Conservation (phyloP, 345 rosid species). For the Nasturtium officinale region DNA sequence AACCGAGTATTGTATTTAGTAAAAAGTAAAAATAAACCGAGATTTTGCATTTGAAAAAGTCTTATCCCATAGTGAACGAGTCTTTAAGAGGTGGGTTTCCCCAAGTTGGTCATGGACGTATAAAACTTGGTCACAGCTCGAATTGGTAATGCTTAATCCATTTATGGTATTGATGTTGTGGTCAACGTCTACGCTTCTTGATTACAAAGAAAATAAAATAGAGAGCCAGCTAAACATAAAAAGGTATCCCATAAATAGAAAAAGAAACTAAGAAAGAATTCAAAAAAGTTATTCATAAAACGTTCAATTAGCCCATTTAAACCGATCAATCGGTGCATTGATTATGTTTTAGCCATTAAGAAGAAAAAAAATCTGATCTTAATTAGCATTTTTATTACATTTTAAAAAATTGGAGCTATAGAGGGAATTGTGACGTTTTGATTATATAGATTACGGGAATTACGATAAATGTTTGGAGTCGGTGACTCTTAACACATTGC, state of each 20-base stretch:
- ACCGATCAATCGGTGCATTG: slow-evolving; percentile 28
- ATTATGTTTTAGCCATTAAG: slow-evolving; percentile 25
- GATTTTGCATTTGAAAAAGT: background rate
- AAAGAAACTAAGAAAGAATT: background rate
- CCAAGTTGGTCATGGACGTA: background rate
- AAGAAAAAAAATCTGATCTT: background rate
- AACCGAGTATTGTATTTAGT: background rate
- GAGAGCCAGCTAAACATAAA: background rate
- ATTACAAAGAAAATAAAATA: background rate
- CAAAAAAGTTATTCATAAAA: background rate
- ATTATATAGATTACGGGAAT: slow-evolving; percentile 10
- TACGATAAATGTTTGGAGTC: slow-evolving; percentile 14
- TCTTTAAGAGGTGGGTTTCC: background rate
- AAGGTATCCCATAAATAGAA: background rate
- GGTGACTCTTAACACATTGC: slow-evolving; percentile 25
- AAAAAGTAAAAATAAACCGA: background rate
- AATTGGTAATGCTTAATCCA: slow-evolving; percentile 7
- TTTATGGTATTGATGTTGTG: slow-evolving; percentile 6
- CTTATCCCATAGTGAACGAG: background rate
- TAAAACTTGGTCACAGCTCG: background rate
- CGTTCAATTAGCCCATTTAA: slow-evolving; percentile 22
- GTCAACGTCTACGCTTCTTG: slow-evolving; percentile 25
- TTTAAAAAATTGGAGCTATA: background rate
- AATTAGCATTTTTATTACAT: slow-evolving; percentile 20
- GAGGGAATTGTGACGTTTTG: slow-evolving; percentile 12